Conservation (phyloP, 257 asterid genomes). For the Cinchona pubescens region DNA sequence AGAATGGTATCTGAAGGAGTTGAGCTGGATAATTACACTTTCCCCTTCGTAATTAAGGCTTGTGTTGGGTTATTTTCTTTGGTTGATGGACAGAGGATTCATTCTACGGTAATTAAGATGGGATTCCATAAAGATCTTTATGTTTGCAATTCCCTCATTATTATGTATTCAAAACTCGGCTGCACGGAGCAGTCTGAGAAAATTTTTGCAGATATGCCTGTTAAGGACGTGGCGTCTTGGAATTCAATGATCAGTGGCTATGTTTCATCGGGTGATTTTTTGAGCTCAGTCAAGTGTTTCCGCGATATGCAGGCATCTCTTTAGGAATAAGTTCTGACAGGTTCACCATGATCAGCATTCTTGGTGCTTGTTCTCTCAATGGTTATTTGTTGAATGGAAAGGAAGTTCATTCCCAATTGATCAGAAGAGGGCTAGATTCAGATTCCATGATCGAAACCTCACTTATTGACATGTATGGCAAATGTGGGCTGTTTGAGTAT, state of each 20-base stretch:
- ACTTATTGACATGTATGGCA: conserved; percentile 64
- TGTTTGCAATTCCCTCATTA: conserved; percentile 51
- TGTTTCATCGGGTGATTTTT: conserved; percentile 44
- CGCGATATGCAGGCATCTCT: conserved; percentile 40
- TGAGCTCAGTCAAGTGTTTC: conserved; percentile 39
- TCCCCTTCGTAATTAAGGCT: conserved; percentile 63
- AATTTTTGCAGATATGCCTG: conserved; percentile 42
- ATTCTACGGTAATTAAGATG: conserved; percentile 44
- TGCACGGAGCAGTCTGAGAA: conserved; percentile 40
- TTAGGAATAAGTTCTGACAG: conserved; percentile 42
- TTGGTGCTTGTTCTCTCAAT: conserved; percentile 49
- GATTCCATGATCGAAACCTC: conserved; percentile 62
- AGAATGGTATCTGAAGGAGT: conserved; percentile 50
- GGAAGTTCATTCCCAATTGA: conserved; percentile 51
- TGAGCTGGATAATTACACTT: conserved; percentile 45
- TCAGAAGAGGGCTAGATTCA: conserved; percentile 38
- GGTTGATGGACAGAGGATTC: conserved; percentile 49
- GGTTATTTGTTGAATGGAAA: conserved; percentile 40
- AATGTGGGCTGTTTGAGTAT: conserved; percentile 46
- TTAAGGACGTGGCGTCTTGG: conserved; percentile 62
- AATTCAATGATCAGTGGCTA: conserved; percentile 60
- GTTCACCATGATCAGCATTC: conserved; percentile 40
- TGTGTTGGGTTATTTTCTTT: conserved; percentile 38
- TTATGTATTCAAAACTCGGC: conserved; percentile 57
- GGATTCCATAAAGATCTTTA: conserved; percentile 56